A percentile compares a stretch with the other conserved stretches of the same genome.
Conservation (phyloP, 192 early-diverging fungal species). For the Geranomyces michiganensis region DNA sequence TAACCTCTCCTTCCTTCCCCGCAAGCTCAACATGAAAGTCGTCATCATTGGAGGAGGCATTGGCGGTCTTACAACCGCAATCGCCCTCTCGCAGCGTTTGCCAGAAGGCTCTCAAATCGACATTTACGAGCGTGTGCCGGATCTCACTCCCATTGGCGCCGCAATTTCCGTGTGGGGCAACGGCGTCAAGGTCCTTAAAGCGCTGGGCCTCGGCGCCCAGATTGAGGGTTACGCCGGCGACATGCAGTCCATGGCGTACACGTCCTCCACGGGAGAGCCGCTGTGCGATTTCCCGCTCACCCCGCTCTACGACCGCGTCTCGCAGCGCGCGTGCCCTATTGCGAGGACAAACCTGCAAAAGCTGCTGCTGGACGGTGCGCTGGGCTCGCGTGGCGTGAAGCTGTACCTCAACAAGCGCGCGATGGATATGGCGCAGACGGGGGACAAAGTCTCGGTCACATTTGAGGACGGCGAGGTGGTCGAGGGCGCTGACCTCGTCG, state of each 20-base stretch:
- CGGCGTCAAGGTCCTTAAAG: slow-evolving; percentile 31
- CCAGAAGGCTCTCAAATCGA: slow-evolving; percentile 17
- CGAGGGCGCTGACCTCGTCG: slow-evolving; percentile 5
- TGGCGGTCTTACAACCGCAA: slow-evolving; percentile 24
- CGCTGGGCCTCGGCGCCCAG: slow-evolving; percentile 16
- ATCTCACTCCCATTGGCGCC: slow-evolving; percentile 20
- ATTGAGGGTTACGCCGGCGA: slow-evolving; percentile 30
- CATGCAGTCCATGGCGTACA: slow-evolving; percentile 29
- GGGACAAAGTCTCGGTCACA: slow-evolving; percentile 13
- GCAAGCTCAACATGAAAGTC: slow-evolving; percentile 10
- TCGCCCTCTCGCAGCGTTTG: slow-evolving; percentile 20
- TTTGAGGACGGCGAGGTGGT: slow-evolving; percentile 21
- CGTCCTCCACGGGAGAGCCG: slow-evolving; percentile 7
- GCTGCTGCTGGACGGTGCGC: slow-evolving; percentile 29
- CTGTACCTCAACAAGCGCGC: slow-evolving; percentile 19
- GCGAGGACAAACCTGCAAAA: slow-evolving; percentile 19
- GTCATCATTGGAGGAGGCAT: slow-evolving; percentile 28
- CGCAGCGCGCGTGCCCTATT: slow-evolving; percentile 24
- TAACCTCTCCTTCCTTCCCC: neutral
- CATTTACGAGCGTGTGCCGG: slow-evolving; percentile 27
- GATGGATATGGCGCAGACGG: neutral
- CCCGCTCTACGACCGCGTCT: slow-evolving; percentile 1
- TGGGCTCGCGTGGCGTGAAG: neutral
- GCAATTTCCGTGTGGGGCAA: slow-evolving; percentile 29
- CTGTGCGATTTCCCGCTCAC: slow-evolving; percentile 9